A percentile compares a stretch with the other conserved stretches of the same genome.
Evolutionary conservation across 2,329 filamentous ascomycete genomes (phyloP).

Genomic region (Talaromyces sp.): DNA sequence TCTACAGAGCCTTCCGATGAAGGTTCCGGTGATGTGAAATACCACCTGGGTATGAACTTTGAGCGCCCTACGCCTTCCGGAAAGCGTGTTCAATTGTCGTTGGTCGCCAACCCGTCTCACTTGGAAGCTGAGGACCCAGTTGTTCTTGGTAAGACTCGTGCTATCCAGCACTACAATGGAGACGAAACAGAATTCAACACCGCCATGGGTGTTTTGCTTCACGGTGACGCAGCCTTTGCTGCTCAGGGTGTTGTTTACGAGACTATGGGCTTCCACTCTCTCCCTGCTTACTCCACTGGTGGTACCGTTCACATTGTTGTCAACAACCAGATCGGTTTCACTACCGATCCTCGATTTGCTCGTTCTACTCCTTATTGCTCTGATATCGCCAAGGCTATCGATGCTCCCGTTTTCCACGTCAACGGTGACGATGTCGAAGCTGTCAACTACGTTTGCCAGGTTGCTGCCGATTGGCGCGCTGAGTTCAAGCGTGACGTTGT

Average conservation of each 20-base stretch:
- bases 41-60: constrained; percentile 99
- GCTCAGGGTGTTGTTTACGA: constrained; percentile 98
- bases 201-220: constrained; percentile 92
- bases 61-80: constrained; percentile 96
- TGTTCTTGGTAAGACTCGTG: constrained; percentile 93
- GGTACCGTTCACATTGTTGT: constrained; percentile 96
- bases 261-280: constrained; percentile 93
- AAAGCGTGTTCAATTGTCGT: constrained; percentile 97
- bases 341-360: constrained; percentile 93
- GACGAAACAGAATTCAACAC: constrained; percentile 85
- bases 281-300: constrained; percentile 94
- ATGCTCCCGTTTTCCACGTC: constrained; percentile 97
- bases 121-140: constrained; percentile 97
- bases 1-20: constrained; percentile 84
- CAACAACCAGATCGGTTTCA: constrained; percentile 99
- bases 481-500: constrained; percentile 99
- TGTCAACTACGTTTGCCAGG: constrained; percentile 95
- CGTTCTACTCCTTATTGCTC: constrained; percentile 98
- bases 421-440: constrained; percentile 98
- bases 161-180: constrained; percentile 98
- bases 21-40: constrained; percentile 98
- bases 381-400: constrained; percentile 97
- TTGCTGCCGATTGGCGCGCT: constrained; percentile 95
- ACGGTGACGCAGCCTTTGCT: constrained; percentile 96
- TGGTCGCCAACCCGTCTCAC: constrained; percentile 98